Evolutionary conservation across 106 monocot species (phyloP), one percentile per base, ranked within the genome.

Genomic region (Iris macrosiphon): DNA sequence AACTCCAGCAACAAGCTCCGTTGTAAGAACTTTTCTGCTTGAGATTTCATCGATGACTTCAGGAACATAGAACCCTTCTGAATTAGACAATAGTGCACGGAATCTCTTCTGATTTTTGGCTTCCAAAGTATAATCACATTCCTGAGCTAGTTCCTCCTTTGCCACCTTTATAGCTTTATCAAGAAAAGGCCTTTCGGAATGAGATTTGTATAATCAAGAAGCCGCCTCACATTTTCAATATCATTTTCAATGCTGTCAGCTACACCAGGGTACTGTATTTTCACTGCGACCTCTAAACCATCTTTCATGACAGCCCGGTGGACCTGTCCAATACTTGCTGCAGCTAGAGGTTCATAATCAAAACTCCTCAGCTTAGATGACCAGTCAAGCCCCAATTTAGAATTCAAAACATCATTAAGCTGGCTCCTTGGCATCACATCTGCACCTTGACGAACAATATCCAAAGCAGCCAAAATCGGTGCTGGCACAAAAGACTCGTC

Each of bases 191-290:
- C 96, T 77, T 98, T 76, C 39, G 90, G 96, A 61, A 98, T 90
- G 38, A 98, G 64, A 78, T 98, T 98, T 23, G 96, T 98, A 45
- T 98, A 98, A 60, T 78, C 59, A 27, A 98, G 49, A 55, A 98
- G 72, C 23, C 68, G 73, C 31, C 62, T 77, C 37, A 87, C 80
- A 80, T 98, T 98, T 48, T 98, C 96, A 41, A 90, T 98, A 59
- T 98, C 96, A 67, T 90, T 98, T 44, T 98, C 90, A 80, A 98
- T 98, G 58, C 96, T 90, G 68, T 87, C 72, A 55, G 96, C 96
- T 60, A 98, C 96, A 61, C 96, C 96, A 53, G 96, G 96, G 52
- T 98, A 98, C 59, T 98, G 96, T 75, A 98, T 98, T 83, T 98
- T 98, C 74, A 98, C 77, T 49, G 90, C 96, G 41, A 90, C 87